A percentile compares a stretch with the other conserved stretches of the same genome.
phyloP scores from a whole-genome alignment of 2,329 filamentous ascomycete genomes.

The Aspergillus terreus region DNA sequence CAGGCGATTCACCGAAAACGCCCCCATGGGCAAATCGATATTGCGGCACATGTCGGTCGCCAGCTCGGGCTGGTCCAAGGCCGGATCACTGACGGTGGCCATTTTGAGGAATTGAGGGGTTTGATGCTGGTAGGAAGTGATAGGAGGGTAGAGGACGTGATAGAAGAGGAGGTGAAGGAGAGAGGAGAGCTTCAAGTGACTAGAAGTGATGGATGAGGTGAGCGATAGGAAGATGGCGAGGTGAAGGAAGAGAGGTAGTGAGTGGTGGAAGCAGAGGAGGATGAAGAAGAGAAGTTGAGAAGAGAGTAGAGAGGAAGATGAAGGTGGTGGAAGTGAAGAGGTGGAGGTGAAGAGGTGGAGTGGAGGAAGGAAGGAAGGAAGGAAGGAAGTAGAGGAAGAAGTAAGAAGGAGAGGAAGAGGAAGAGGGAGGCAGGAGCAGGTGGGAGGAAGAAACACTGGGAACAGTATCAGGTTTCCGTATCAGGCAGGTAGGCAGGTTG shows the following conservation, averaged over 20 bases:
- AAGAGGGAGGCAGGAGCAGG: neutral
- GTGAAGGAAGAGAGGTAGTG: neutral
- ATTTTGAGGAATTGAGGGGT: neutral
- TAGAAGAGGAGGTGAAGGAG: neutral
- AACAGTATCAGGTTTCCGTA: too few species aligned
- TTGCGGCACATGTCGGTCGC: constrained; percentile 22
- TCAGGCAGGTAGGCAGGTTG: too few species aligned
- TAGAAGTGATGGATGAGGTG: neutral
- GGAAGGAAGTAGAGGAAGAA: constrained; percentile 7
- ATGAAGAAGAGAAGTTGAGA: neutral
- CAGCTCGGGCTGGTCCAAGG: constrained; percentile 17
- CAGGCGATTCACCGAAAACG: constrained; percentile 20
- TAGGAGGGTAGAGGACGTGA: neutral
- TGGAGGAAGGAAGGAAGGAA: constrained; percentile 3
- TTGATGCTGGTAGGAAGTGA: neutral
- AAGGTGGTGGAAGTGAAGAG: neutral
- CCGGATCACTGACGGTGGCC: constrained; percentile 13
- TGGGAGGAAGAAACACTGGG: neutral
- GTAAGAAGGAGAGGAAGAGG: neutral
- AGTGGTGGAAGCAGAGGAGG: neutral
- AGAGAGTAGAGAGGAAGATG: neutral
- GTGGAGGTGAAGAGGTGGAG: constrained; percentile 5
- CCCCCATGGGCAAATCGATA: constrained; percentile 20
- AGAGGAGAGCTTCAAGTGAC: neutral
- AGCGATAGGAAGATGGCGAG: too few species aligned